Conservation (phyloP, 225 moss, liverwort and hornwort genomes). For the Asterella californica region DNA sequence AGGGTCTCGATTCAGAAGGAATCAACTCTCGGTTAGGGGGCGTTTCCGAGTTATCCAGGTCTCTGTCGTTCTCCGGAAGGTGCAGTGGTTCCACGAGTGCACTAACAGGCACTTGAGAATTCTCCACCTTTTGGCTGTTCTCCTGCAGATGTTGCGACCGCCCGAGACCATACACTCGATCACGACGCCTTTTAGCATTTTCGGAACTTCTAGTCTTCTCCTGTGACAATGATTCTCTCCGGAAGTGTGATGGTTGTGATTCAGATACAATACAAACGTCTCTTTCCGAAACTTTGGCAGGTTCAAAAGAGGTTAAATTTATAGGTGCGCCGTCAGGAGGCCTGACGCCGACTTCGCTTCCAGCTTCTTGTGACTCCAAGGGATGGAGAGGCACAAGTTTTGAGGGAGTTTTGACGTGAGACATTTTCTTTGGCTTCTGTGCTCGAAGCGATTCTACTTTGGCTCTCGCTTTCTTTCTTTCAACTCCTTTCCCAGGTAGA, state of each 20-base stretch:
- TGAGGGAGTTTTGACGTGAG: too few species aligned
- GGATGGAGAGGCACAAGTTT: background rate
- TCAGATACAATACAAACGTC: background rate
- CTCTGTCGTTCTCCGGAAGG: too few species aligned
- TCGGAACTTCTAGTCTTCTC: background rate
- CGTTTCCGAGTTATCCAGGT: too few species aligned
- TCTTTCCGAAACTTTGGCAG: too few species aligned
- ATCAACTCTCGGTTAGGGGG: background rate
- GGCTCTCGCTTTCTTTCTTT: too few species aligned
- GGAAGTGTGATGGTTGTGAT: background rate
- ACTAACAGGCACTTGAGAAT: too few species aligned
- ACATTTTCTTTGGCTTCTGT: background rate
- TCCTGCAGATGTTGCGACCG: too few species aligned
- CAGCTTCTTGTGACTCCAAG: background rate
- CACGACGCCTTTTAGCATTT: background rate
- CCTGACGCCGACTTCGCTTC: background rate
- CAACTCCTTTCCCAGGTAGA: background rate
- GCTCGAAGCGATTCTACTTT: background rate
- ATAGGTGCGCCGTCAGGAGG: background rate
- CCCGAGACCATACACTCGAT: too few species aligned
- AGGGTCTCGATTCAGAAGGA: background rate
- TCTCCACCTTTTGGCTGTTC: too few species aligned
- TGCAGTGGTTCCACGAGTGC: too few species aligned
- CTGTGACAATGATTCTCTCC: background rate
- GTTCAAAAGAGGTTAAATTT: background rate